These are phyloP conservation scores for Nakazawaea molendinolei DNA, from an alignment of 805 yeast species.

Conservation along the genomic window DNA sequence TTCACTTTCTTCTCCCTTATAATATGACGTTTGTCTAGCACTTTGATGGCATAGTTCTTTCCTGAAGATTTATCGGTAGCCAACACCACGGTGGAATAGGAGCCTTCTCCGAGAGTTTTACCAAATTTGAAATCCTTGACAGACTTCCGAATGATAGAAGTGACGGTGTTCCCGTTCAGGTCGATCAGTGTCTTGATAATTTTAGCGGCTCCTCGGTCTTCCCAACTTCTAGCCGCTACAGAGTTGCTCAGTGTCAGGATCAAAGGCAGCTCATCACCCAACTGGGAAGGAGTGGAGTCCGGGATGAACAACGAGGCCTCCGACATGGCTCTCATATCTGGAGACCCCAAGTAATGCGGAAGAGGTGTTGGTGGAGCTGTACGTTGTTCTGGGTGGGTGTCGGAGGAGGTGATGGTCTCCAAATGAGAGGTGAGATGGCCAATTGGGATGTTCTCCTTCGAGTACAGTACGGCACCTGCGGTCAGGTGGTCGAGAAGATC, in stretches of 20 bases:
- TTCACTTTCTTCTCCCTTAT: slow-evolving; percentile 92
- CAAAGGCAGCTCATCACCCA: slow-evolving; percentile 7
- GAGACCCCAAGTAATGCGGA: slow-evolving; percentile 1
- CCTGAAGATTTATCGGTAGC: slow-evolving; percentile 70
- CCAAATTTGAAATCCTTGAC: slow-evolving; percentile 88
- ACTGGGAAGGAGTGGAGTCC: slow-evolving; percentile 3
- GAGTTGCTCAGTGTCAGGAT: slow-evolving; percentile 9
- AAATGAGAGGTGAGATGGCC: slow-evolving; percentile 10
- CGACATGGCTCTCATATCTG: slow-evolving; percentile 12
- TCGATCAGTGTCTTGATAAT: slow-evolving; percentile 38
- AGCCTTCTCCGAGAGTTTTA: slow-evolving; percentile 87
- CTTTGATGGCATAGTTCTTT: slow-evolving; percentile 66
- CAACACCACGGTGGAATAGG: slow-evolving; percentile 87
- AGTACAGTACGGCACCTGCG: slow-evolving; percentile 2
- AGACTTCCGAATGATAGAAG: slow-evolving; percentile 41
- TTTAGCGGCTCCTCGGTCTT: slow-evolving; percentile 54
- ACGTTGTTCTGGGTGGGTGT: not conserved
- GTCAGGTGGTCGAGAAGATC: not conserved
- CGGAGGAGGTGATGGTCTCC: slow-evolving; percentile 4
- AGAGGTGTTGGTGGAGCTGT: slow-evolving; percentile 4
- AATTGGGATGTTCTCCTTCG: slow-evolving; percentile 10
- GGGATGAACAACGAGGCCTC: slow-evolving; percentile 12
- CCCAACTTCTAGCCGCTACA: slow-evolving; percentile 38
- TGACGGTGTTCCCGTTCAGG: slow-evolving; percentile 42
- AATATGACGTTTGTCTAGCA: slow-evolving; percentile 77